Base-by-base conservation (phyloP, 352 stramenopile species). In the Hyaloperonospora brassicae region DNA sequence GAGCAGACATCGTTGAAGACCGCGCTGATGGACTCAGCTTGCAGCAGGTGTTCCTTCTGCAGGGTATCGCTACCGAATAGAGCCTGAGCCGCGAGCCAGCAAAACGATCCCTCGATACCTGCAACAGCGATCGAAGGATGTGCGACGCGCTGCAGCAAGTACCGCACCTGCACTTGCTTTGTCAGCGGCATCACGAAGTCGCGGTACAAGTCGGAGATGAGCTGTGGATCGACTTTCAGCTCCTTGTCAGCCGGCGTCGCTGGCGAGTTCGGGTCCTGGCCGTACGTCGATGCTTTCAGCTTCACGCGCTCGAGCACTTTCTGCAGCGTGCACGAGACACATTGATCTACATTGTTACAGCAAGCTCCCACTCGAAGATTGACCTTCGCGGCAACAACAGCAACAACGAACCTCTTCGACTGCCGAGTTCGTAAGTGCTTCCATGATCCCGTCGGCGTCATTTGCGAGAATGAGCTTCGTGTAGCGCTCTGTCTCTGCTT, bases 171-270 rank as follows among this genome's bases (percentile, higher is more conserved):
- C 47, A 99, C 92, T 69, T 99, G 95, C 70, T 99, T 99, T 9
- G 96, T 99, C 47, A 99, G 74, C 11, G 97, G 97, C 68, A 99
- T 99, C 47, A 99, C 96, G 55, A 98, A 97, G 73, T 98, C 86
- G 41, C 89, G 75, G 67, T 99, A 99, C 42, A 99, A 86, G 55
- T 85, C 79, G 50, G 96, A 97, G 61, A 99, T 98, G 14, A 97
- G 78, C 60, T 94, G 77, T 17, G 97, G 96, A 60, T 98, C 83
- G 12, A 99, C 87, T 61, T 99, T 99, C 46, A 86, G 80, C 30
- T 80, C 62, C 42, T 76, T 55, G n/a, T 63, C 61, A 61, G 61
- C 42, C 30, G 51, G 47, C 6, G 62, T 30, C 51, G 72, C 43
- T 48, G 62, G 62, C 21, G 72, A 67, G 44, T 88, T 89, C 40